Base-by-base conservation (phyloP, 257 asterid genomes). In the Rubia yunnanensis region DNA sequence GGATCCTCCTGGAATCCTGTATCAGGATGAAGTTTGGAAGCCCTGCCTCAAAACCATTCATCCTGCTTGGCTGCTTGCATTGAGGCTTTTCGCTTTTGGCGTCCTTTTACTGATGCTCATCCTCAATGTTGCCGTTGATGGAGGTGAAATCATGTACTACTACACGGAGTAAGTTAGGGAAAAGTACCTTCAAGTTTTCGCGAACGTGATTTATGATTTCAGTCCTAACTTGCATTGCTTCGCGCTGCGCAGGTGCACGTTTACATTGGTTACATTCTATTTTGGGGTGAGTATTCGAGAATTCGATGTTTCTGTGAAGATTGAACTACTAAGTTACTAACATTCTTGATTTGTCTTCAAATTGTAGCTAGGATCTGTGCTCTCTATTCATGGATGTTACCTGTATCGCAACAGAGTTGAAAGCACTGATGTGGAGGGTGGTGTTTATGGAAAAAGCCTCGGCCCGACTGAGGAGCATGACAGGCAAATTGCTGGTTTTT, bases 11-110 rank as follows among this genome's bases (percentile, higher is more conserved):
- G 82, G 79, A 18, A 49, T 83, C 10, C 62, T 91, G 72, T 86
- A 91, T 34, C 90, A 83, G 63, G 98, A 91, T 73, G 96, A 92
- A 65, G 89, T 85, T 39, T 92, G 98, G 98, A 83, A 76, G 72
- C 95, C 98, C 7, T 87, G 96, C 46, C 86, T 92, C 15, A 57
- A 73, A 69, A 88, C 77, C 70, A 78, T 94, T 6, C 95, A 94
- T 69, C 98, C 99, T 3, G 85, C 67, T 20, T 94, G 95, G 94
- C 91, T 94, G 20, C 96, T 94, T 30, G 84, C 70, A 3, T 88
- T 71, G 59, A 64, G 98, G 71, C 74, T 85, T 17, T 72, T 85
- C 18, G 95, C 99, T 7, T 94, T 94, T 48, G 28, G 80, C 2
- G 88, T 94, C 73, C 98, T 94, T 52, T 72, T 86, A 41, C 67